Conservation (phyloP, 352 stramenopile genomes). For the Globisporangium splendens region DNA sequence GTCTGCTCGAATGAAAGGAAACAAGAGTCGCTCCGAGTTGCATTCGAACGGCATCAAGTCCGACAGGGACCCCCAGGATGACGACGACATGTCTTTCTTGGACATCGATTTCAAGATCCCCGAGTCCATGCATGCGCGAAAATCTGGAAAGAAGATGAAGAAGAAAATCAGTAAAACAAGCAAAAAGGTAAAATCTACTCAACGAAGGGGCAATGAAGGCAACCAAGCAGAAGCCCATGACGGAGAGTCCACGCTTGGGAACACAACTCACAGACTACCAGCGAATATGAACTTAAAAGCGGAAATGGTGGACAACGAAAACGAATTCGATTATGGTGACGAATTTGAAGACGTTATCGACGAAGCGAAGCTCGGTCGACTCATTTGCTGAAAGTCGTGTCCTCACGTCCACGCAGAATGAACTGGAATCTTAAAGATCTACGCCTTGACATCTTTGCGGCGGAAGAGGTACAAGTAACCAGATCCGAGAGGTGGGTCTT, state of each 20-base stretch:
- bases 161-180: conserved; percentile 2
- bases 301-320: conserved; percentile 28
- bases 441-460: conserved; percentile 36
- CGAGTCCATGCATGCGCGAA: conserved; percentile 23
- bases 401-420: not conserved
- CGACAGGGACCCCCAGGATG: conserved; percentile 16
- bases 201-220: not conserved
- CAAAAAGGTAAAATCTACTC: not conserved
- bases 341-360: conserved; percentile 85
- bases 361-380: conserved; percentile 44
- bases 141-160: conserved; percentile 4
- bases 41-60: not conserved
- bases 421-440: conserved; percentile 3
- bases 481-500: conserved; percentile 91
- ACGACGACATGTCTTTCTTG: conserved; percentile 42
- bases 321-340: conserved; percentile 64
- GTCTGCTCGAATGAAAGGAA: not conserved
- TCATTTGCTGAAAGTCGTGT: conserved; percentile 37
- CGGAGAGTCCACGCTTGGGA: conserved; percentile 2
- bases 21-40: conserved; percentile 6
- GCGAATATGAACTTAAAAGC: conserved; percentile 3
- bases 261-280: conserved; percentile 1
- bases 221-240: conserved; percentile 21
- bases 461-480: conserved; percentile 97
- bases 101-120: conserved; percentile 46